These are phyloP conservation scores for Penicillium psychrosexuale DNA, from an alignment of 2,329 filamentous ascomycete species.

Conservation along the genomic window DNA sequence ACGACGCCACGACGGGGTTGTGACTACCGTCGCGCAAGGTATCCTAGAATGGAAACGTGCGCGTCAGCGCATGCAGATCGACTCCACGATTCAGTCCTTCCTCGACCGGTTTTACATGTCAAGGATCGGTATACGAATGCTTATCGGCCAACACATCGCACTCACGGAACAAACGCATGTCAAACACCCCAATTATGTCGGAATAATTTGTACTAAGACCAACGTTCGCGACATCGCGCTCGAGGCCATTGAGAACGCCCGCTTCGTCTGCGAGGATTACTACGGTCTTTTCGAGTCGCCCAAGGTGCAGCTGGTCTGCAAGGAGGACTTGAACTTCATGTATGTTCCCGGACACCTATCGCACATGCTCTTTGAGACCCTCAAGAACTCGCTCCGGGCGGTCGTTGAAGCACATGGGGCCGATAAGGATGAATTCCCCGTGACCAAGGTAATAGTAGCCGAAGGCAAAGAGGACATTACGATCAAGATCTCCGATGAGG, in stretches of 20 bases:
- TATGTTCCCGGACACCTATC: conserved; percentile 98
- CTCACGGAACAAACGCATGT: conserved; percentile 89
- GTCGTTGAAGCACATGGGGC: conserved; percentile 94
- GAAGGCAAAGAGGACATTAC: conserved; percentile 99
- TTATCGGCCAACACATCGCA: conserved; percentile 97
- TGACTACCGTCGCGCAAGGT: conserved; percentile 96
- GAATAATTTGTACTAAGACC: conserved; percentile 98
- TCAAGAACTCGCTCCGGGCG: conserved; percentile 96
- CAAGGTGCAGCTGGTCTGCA: conserved; percentile 94
- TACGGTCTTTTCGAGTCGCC: conserved; percentile 96
- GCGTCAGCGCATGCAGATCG: conserved; percentile 95
- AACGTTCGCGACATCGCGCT: conserved; percentile 93
- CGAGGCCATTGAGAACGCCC: conserved; percentile 96
- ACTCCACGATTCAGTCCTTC: conserved; percentile 95
- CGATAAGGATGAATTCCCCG: conserved; percentile 92
- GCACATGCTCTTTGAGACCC: conserved; percentile 98
- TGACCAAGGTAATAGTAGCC: conserved; percentile 95
- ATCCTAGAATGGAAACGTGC: conserved; percentile 98
- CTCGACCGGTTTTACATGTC: conserved; percentile 99
- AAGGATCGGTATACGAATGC: conserved; percentile 97
- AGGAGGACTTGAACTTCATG: conserved; percentile 95
- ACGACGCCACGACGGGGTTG: conserved; percentile 90
- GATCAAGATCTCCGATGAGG: conserved; percentile 96
- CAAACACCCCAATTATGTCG: conserved; percentile 89
- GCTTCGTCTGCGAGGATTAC: conserved; percentile 99